These are phyloP conservation scores for Deuterostichococcus epilithicus DNA, from an alignment of 139 green algal genomes.

Conservation along the genomic window DNA sequence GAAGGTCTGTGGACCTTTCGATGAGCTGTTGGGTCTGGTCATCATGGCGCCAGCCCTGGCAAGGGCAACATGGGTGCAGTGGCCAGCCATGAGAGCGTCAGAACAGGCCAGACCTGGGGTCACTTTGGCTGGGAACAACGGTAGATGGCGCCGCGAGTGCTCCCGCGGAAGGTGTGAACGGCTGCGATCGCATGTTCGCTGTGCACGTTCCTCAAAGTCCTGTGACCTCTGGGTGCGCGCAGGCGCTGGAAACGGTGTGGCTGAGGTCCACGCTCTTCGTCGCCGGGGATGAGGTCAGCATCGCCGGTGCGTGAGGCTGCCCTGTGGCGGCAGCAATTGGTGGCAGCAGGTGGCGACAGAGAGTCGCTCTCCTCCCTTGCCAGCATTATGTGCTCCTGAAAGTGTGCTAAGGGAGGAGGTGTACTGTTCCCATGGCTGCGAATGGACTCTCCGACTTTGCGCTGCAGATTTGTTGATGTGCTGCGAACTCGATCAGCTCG, in stretches of 20 bases:
- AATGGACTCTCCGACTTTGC: no score
- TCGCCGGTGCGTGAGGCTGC: background rate
- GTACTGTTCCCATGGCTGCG: no score
- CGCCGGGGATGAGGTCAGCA: background rate
- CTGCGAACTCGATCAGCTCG: background rate
- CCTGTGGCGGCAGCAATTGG: no score
- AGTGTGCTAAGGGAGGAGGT: no score
- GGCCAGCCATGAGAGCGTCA: background rate
- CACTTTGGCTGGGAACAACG: background rate
- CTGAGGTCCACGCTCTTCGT: background rate
- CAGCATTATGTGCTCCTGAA: no score
- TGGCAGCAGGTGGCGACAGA: no score
- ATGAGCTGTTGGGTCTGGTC: background rate
- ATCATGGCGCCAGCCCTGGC: background rate
- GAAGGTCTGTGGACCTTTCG: background rate
- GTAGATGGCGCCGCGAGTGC: background rate
- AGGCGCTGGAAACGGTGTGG: background rate
- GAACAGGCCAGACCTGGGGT: background rate
- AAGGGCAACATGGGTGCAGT: background rate
- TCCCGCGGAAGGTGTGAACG: background rate
- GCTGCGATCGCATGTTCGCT: background rate
- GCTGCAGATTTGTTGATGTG: background rate
- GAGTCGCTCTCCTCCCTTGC: no score
- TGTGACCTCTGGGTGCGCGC: background rate
- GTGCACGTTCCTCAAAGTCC: background rate